These are phyloP conservation scores for Aspergillus cavernicola DNA, from an alignment of 495 filamentous ascomycete genomes.

Conservation along the genomic window DNA sequence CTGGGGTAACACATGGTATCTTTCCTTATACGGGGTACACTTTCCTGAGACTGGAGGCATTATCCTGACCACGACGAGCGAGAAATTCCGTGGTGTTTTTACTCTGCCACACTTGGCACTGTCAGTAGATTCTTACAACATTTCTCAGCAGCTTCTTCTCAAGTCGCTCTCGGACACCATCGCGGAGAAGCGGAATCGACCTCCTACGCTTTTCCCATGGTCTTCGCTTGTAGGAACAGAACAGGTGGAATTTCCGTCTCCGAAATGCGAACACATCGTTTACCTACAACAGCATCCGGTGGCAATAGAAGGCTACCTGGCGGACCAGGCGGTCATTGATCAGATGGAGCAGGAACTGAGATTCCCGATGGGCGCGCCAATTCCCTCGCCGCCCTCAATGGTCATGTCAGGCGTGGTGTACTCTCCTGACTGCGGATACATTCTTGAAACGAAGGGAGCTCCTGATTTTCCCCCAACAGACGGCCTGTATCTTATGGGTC, in stretches of 20 bases:
- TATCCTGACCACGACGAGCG: slow-evolving; percentile 79
- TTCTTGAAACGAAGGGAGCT: slow-evolving; percentile 83
- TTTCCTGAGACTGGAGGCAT: slow-evolving; percentile 72
- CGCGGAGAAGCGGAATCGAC: slow-evolving; percentile 50
- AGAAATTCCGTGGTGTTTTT: slow-evolving; percentile 89
- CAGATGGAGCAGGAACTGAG: slow-evolving; percentile 81
- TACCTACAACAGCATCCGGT: slow-evolving; percentile 79
- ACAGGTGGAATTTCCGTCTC: slow-evolving; percentile 55
- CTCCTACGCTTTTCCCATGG: slow-evolving; percentile 56
- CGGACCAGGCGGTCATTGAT: slow-evolving; percentile 46
- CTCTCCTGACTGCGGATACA: slow-evolving; percentile 89
- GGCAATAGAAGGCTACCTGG: slow-evolving; percentile 30
- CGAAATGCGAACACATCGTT: slow-evolving; percentile 83
- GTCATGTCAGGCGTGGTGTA: slow-evolving; percentile 82
- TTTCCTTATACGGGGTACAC: slow-evolving; percentile 77
- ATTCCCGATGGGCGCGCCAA: slow-evolving; percentile 75
- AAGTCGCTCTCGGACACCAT: slow-evolving; percentile 66
- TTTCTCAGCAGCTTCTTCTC: slow-evolving; percentile 65
- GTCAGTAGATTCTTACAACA: slow-evolving; percentile 59
- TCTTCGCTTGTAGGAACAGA: slow-evolving; percentile 55
- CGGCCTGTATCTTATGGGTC: slow-evolving; percentile 64
- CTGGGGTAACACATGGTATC: slow-evolving; percentile 66
- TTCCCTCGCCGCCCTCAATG: slow-evolving; percentile 62
- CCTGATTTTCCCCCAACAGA: slow-evolving; percentile 65
- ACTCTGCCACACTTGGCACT: slow-evolving; percentile 79